These are phyloP conservation scores for Saturnispora halmiae DNA, from an alignment of 805 yeast species.

Conservation along the genomic window DNA sequence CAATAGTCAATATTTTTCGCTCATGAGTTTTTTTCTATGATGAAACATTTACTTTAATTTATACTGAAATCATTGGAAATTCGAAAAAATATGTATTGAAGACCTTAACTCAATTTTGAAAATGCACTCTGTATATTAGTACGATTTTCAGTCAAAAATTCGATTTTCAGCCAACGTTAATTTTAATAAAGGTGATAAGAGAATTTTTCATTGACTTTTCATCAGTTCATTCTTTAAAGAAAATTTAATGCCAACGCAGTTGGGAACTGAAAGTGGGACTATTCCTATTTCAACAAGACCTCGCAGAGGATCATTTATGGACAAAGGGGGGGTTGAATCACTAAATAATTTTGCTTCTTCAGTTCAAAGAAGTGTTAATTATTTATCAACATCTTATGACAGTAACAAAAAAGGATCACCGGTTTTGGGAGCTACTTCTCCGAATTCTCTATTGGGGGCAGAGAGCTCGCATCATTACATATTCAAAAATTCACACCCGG, in stretches of 20 bases:
- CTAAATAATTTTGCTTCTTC: conserved; percentile 31
- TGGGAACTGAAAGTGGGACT: background rate
- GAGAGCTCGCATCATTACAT: background rate
- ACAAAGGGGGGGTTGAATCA: conserved; percentile 31
- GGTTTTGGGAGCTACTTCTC: background rate
- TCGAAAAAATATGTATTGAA: no score
- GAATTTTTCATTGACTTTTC: background rate
- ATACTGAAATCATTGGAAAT: background rate
- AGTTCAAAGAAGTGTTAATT: conserved; percentile 25
- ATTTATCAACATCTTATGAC: conserved; percentile 21
- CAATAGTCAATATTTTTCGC: background rate
- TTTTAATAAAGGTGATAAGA: background rate
- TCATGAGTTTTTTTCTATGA: no score
- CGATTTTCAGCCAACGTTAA: no score
- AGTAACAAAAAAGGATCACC: conserved; percentile 2
- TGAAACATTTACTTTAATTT: background rate
- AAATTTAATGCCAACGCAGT: background rate
- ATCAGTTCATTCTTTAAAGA: background rate
- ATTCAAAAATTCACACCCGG: background rate
- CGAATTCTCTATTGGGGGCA: background rate
- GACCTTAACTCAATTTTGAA: no score
- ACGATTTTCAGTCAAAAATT: no score
- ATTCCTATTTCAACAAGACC: conserved; percentile 11
- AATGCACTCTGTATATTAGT: no score
- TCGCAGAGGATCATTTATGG: conserved; percentile 28